Evolutionary conservation across 2,329 filamentous ascomycete genomes (phyloP), one percentile per base, ranked within the genome.

Genomic region (Alternaria arborescens): DNA sequence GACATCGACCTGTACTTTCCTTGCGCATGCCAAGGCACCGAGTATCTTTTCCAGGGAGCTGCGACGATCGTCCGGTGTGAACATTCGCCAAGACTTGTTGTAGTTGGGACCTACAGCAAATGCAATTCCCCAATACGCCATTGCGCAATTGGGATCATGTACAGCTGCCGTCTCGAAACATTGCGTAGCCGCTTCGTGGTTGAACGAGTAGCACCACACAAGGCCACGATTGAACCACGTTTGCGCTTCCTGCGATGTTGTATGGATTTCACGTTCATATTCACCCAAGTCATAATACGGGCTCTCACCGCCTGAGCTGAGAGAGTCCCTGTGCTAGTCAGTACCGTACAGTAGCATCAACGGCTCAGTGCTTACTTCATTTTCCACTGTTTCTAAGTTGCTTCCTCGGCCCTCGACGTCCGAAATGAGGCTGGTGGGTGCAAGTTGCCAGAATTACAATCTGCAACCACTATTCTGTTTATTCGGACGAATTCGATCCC

Each of bases 41-140:
- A 93, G 82, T 1, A 86, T 87, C 50, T 77, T 76, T 71, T 92
- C 90, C 5, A 86, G 77, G 0, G 82, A 79, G 0, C 82, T 79
- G 0, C 79, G 76, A 10, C 77, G 74, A 0, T 81, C 75, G 55
- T 89, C 55, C 6, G n/a, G 38, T 12, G 47, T 88, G 63, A 92
- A 91, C 36, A 86, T 82, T 16, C 85, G 84, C 90, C 90, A 92
- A 0, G 89, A 86, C 69, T 92, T 91, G 78, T 93, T 91, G 73
- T 90, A 88, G 71, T 93, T 92, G 3, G 90, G 90, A 0, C 90
- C 91, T 0, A 89, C 76, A 2, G 88, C 81, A 71, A 89, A 92
- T 0, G 90, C 87, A 3, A 90, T 76, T 0, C 60, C 56, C 55
- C 55, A 91, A 66, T 88, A 32, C 83, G 86, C 87, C 36, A 57